Evolutionary conservation across 306 rosid genomes (phyloP).

Genomic region (Pachyrhizus erosus): DNA sequence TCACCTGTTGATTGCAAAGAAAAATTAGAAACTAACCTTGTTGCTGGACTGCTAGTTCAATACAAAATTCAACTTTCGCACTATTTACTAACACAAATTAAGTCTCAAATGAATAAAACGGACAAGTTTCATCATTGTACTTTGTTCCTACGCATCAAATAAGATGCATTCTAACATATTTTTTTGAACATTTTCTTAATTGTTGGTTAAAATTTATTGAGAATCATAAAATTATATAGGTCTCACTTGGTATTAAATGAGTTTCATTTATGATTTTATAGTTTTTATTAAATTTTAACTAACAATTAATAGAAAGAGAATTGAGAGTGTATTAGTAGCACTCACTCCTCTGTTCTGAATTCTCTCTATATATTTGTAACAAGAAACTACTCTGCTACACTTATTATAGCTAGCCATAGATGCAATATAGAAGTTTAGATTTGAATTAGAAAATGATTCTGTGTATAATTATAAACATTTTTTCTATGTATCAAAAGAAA

Average conservation of each 20-base stretch:
- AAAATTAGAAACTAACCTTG: conserved; percentile 22
- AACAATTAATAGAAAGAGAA: not conserved
- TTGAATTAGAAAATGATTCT: too few relatives aligned
- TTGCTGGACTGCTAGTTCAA: not conserved
- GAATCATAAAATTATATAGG: not conserved
- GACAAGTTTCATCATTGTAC: not conserved
- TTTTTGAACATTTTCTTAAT: not conserved
- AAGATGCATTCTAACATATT: not conserved
- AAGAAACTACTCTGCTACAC: conserved; percentile 15
- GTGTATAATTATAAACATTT: too few relatives aligned
- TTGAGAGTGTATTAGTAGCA: not conserved
- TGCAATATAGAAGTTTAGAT: conserved; percentile 21
- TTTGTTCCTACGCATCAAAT: not conserved
- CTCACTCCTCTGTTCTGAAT: not conserved
- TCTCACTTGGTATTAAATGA: not conserved
- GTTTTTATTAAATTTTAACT: not conserved
- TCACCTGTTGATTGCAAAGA: conserved; percentile 55
- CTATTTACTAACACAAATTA: not conserved
- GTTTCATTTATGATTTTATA: not conserved
- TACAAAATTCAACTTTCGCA: not conserved
- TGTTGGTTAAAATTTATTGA: not conserved
- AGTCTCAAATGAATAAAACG: not conserved
- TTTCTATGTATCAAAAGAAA: too few relatives aligned
- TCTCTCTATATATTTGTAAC: not conserved
- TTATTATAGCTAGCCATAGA: not conserved